These are phyloP conservation scores for Ascochyta lentis DNA, from an alignment of 2,329 filamentous ascomycete genomes.

Conservation along the genomic window DNA sequence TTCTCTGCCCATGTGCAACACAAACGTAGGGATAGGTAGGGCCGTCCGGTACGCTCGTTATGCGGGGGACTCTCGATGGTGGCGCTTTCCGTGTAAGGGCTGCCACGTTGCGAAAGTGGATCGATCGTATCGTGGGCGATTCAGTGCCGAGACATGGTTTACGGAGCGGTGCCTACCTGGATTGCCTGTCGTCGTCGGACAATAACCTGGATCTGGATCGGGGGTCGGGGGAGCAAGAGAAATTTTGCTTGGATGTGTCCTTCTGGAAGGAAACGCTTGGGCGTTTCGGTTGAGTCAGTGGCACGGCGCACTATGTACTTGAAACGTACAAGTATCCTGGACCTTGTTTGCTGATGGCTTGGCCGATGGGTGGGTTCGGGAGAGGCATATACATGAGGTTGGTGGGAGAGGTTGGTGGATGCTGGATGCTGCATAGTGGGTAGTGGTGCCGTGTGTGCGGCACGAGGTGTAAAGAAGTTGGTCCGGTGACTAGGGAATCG, in stretches of 20 bases:
- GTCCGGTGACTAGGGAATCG: background rate
- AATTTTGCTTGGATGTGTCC: constrained; percentile 1
- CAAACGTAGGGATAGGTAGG: background rate
- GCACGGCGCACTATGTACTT: background rate
- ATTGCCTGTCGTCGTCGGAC: background rate
- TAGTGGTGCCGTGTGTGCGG: background rate
- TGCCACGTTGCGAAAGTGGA: constrained; percentile 14
- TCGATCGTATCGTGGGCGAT: background rate
- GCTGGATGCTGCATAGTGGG: background rate
- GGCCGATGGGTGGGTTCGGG: background rate
- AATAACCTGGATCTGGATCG: constrained; percentile 5
- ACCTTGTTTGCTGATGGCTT: constrained; percentile 6
- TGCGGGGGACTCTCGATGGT: constrained; percentile 8
- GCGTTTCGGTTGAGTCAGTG: constrained; percentile 7
- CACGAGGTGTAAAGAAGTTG: background rate
- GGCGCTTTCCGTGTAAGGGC: background rate
- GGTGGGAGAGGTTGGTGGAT: too few species aligned
- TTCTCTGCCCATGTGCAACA: background rate
- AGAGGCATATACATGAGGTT: background rate
- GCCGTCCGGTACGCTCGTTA: background rate
- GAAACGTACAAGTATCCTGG: constrained; percentile 9
- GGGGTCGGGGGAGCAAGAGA: background rate
- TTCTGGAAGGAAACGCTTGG: constrained; percentile 17
- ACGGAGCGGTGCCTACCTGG: background rate
- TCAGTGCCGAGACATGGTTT: constrained; percentile 2